Evolutionary conservation across 2,329 filamentous ascomycete species (phyloP), one percentile per base, ranked within the genome.

Genomic region (Daldinia eschscholtzii): DNA sequence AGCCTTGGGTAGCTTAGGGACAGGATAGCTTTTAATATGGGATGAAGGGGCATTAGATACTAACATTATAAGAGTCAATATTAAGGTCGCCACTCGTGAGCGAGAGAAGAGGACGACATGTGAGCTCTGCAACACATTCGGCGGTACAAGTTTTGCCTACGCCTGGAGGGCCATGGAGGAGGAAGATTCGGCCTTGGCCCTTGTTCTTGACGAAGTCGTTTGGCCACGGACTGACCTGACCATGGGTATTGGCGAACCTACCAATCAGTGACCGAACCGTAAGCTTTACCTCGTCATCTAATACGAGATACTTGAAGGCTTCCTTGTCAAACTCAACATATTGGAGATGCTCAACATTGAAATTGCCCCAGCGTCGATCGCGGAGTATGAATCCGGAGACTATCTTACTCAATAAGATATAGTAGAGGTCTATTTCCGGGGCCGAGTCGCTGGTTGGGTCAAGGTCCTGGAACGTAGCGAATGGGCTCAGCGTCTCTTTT

Each of bases 61-160:
- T 48, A 28, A 48, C 44, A 48, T 26, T 26, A 44, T 71, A 73
- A 5, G 79, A 75, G 41, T 80, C 74, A 9, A 81, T 80, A 67
- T 80, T 80, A 26, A 87, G 77, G 70, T 87, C 84, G 35, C 85
- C 85, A 53, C 79, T 82, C 0, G 84, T 85, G 18, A 88, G 80
- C 0, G 82, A 80, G 61, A 88, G 82, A 6, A 88, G 82, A 2
- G 86, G 86, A 0, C 83, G 81, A 28, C 80, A 81, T 44, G 82
- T 83, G 23, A 85, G 78, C 76, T 88, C 85, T 5, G 85, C 84
- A 2, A 87, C 81, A 44, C 84, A 85, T 75, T 88, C 85, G 12
- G 85, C 85, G 1, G 86, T 88, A 74, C 85, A 84, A 0, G 86
- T 88, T 78, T 88, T 88, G 64, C 86, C 87, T 0, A 87, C 84